phyloP scores from a whole-genome alignment of 2,329 filamentous ascomycete species.

The Pyrenophora graminea region DNA sequence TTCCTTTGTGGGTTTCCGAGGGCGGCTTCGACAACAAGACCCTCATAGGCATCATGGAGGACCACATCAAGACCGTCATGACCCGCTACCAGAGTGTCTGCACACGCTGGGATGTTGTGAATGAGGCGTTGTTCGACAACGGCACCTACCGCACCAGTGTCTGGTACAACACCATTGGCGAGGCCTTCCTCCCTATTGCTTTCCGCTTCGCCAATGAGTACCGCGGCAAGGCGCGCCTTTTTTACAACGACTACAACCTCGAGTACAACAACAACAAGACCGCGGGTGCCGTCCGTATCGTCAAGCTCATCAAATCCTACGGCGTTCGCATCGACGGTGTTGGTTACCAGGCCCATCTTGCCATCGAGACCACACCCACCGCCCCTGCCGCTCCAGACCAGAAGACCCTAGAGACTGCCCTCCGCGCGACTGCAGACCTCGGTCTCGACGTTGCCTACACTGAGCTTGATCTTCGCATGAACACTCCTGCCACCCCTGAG shows the following conservation, averaged over 20 bases:
- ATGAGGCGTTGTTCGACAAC: slow-evolving; percentile 46
- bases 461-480: slow-evolving; percentile 63
- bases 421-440: slow-evolving; percentile 57
- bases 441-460: slow-evolving; percentile 65
- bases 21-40: slow-evolving; percentile 48
- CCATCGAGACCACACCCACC: slow-evolving; percentile 57
- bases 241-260: slow-evolving; percentile 69
- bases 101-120: slow-evolving; percentile 48
- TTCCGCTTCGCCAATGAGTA: slow-evolving; percentile 49
- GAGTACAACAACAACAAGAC: slow-evolving; percentile 57
- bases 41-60: slow-evolving; percentile 47
- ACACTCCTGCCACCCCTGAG: slow-evolving; percentile 52
- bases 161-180: slow-evolving; percentile 51
- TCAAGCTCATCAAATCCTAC: slow-evolving; percentile 48
- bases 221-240: slow-evolving; percentile 50
- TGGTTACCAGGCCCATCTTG: slow-evolving; percentile 65
- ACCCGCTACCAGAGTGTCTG: slow-evolving; percentile 48
- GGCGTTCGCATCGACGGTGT: slow-evolving; percentile 62
- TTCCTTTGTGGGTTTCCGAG: slow-evolving; percentile 46
- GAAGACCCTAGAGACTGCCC: slow-evolving; percentile 52
- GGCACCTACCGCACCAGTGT: slow-evolving; percentile 50
- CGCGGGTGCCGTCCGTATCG: slow-evolving; percentile 41
- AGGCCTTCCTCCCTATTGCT: slow-evolving; percentile 52
- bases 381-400: slow-evolving; percentile 51
- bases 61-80: slow-evolving; percentile 49